Evolutionary conservation across 352 stramenopile genomes (phyloP), one percentile per base, ranked within the genome.

Genomic region (Aphanomyces cochlioides): DNA sequence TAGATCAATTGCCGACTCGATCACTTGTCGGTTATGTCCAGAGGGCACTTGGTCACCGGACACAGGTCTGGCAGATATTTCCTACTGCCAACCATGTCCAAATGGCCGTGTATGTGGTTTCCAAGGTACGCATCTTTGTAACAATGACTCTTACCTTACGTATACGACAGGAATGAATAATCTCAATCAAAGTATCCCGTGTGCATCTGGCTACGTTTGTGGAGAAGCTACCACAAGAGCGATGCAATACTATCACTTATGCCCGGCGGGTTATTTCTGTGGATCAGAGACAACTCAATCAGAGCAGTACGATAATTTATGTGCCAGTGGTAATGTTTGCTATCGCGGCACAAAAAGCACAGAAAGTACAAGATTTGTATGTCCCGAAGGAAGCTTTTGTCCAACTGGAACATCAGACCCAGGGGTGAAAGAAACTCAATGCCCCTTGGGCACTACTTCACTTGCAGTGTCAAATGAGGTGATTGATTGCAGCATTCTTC

Each of bases 21-120:
- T 98, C 57, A 98, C 93, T 6, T 99, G 97, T 64, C 90, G 92
- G 28, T 75, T 90, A 17, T 99, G 97, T 73, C 96, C 96, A 0
- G 83, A 96, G 77, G 90, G 95, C 50, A 99, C 96, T 3, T 99
- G 92, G 89, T 97, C 89, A 36, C 84, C 87, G n/a, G 80, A 88
- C 34, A 93, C 85, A 3, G 96, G 96, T 2, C 67, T 98, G 2
- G 90, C 93, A 3, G 95, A 99, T 78, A 95, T 99, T 63, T 98
- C 90, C 7, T 79, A 95, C 17, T 99, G 97, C 66, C 85, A 98
- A 69, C 97, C 96, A 10, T 99, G 96, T 74, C 92, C 95, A 0
- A 77, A 87, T n/a, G 96, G 96, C 5, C 80, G 93, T 10, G 91
- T 99, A 1, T 99, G 96, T 56, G 89, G 93, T n/a, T 87, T 83